Conservation (phyloP, 208 protist species). For the Endotrypanum monterogeii region DNA sequence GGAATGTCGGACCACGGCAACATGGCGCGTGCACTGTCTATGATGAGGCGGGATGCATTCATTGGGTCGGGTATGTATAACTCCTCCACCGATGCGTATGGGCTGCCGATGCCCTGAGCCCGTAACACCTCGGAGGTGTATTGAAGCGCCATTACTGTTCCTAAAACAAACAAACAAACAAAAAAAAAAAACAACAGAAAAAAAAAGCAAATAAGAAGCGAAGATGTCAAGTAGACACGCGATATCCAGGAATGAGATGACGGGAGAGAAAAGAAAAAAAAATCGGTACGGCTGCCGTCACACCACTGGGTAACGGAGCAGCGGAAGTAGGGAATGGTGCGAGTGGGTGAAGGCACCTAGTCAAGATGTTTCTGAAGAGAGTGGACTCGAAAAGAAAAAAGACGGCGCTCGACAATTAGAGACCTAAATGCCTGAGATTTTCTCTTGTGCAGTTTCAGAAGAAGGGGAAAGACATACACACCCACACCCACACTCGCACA, state of each 20-base stretch:
- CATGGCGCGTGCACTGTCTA: constrained; percentile 27
- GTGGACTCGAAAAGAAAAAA: too few relatives aligned
- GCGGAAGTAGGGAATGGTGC: neutral
- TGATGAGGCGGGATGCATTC: constrained; percentile 15
- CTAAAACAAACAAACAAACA: too few relatives aligned
- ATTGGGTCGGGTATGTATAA: constrained; percentile 20
- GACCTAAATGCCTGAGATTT: too few relatives aligned
- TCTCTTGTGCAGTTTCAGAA: too few relatives aligned
- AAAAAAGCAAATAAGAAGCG: neutral
- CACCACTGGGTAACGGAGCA: neutral
- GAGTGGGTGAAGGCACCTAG: neutral
- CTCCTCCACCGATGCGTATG: constrained; percentile 21
- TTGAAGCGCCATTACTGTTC: constrained; percentile 16
- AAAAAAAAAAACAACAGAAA: too few relatives aligned
- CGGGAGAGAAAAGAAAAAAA: too few relatives aligned
- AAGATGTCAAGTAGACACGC: neutral
- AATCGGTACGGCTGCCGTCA: neutral
- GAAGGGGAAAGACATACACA: neutral
- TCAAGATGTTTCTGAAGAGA: too few relatives aligned
- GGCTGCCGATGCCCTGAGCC: constrained; percentile 34
- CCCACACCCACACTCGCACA: neutral
- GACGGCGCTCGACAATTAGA: too few relatives aligned
- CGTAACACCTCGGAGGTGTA: constrained; percentile 15
- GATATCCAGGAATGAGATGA: neutral
- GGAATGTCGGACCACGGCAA: constrained; percentile 27